A percentile compares a stretch with the other conserved stretches of the same genome.
Evolutionary conservation across 2,329 filamentous ascomycete genomes (phyloP).

Genomic region (Sporothrix variecibatus): DNA sequence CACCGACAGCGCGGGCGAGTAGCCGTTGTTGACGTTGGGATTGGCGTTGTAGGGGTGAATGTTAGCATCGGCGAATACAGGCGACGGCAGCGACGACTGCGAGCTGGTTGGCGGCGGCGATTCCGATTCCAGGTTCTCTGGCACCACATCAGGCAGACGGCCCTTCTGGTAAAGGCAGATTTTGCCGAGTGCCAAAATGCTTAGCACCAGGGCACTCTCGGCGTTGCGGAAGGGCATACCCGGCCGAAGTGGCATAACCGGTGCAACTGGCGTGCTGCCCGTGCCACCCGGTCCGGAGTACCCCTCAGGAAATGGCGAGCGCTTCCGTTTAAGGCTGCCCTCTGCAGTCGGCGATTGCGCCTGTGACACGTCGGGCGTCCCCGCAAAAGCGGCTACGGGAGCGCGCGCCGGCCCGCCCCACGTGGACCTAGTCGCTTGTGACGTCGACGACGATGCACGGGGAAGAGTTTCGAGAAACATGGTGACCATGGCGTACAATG

Average conservation of each 20-base stretch:
- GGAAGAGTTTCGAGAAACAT: slow-evolving; percentile 49
- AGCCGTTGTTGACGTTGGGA: slow-evolving; percentile 47
- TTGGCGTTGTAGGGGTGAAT: not conserved
- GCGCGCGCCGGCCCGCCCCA: slow-evolving; percentile 20
- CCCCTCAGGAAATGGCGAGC: slow-evolving; percentile 42
- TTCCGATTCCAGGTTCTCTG: slow-evolving; percentile 43
- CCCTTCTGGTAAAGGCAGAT: slow-evolving; percentile 63
- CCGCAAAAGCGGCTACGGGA: slow-evolving; percentile 38
- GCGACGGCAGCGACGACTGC: slow-evolving; percentile 33
- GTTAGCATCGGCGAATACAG: not conserved
- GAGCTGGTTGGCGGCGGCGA: not conserved
- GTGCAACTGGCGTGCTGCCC: slow-evolving; percentile 28
- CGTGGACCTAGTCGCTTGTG: slow-evolving; percentile 10
- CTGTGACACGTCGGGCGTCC: not conserved
- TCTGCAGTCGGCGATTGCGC: slow-evolving; percentile 23
- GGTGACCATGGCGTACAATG: slow-evolving; percentile 55
- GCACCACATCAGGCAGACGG: slow-evolving; percentile 60
- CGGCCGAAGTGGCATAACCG: slow-evolving; percentile 40
- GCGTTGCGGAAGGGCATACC: slow-evolving; percentile 66
- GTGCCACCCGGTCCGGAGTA: slow-evolving; percentile 36
- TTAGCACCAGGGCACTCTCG: slow-evolving; percentile 76
- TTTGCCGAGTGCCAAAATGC: slow-evolving; percentile 83
- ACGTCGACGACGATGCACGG: not conserved
- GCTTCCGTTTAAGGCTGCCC: slow-evolving; percentile 55
- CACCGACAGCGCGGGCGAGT: slow-evolving; percentile 51